Conservation (phyloP, 129 eudicot genomes). For the Deinandra increscens region DNA sequence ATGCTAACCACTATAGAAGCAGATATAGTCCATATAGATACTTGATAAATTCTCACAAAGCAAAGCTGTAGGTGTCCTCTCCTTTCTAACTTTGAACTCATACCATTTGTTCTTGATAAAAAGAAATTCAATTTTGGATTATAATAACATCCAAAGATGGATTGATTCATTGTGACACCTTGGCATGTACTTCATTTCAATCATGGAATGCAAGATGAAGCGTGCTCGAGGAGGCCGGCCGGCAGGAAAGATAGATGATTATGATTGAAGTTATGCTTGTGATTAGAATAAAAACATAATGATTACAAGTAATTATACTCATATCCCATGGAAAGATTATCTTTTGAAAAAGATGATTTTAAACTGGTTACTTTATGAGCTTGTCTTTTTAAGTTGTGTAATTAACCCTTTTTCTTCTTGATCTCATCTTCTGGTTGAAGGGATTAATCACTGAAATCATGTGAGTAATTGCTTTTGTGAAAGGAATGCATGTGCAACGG, state of each 20-base stretch:
- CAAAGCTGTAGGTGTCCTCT: conserved; percentile 45
- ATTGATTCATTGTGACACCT: conserved; percentile 26
- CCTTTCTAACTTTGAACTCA: conserved; percentile 47
- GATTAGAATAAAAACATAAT: conserved; percentile 29
- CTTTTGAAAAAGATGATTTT: conserved; percentile 10
- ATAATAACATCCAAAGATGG: conserved; percentile 24
- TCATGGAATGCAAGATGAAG: conserved; percentile 24
- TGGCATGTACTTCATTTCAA: conserved; percentile 22
- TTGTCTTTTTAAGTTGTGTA: conserved; percentile 30
- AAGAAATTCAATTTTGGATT: conserved; percentile 20
- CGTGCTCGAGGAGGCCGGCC: conserved; percentile 28
- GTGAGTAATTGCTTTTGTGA: conserved; percentile 28
- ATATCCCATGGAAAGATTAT: conserved; percentile 29
- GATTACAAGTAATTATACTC: conserved; percentile 28
- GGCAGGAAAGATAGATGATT: conserved; percentile 26
- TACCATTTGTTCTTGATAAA: conserved; percentile 40
- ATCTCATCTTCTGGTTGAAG: conserved; percentile 25
- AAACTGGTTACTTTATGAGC: conserved; percentile 31
- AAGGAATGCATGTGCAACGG: conserved; percentile 11
- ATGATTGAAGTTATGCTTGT: conserved; percentile 29
- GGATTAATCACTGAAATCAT: conserved; percentile 31
- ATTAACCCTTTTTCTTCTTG: conserved; percentile 20
- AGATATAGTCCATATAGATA: conserved; percentile 29
- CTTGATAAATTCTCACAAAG: conserved; percentile 26
- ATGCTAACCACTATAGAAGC: conserved; percentile 65